These are phyloP conservation scores for Scenedesmus sp. DNA, from an alignment of 163 green algal genomes.

Conservation along the genomic window DNA sequence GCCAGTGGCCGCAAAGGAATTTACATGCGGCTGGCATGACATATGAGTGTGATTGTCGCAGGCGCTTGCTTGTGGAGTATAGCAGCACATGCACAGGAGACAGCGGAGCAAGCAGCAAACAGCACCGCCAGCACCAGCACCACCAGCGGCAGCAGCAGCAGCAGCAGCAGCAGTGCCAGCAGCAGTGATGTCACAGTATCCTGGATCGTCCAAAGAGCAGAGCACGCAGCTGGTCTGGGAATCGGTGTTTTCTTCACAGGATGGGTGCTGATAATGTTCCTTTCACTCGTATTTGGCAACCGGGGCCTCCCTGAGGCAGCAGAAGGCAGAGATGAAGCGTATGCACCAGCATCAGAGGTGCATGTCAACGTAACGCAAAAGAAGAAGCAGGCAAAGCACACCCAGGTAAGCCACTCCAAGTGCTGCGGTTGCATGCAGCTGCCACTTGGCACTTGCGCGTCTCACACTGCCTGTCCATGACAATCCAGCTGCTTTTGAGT, in stretches of 20 bases:
- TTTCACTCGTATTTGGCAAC: conserved; percentile 25
- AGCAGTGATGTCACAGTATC: conserved; percentile 5
- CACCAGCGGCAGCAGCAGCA: no score
- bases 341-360: conserved; percentile 9
- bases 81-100: background rate
- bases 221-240: conserved; percentile 21
- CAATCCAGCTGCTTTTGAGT: background rate
- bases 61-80: background rate
- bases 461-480: background rate
- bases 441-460: background rate
- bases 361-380: conserved; percentile 8
- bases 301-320: background rate
- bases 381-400: conserved; percentile 2
- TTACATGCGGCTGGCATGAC: background rate
- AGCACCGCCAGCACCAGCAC: background rate
- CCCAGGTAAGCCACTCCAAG: background rate
- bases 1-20: background rate
- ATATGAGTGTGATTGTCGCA: background rate
- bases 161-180: no score
- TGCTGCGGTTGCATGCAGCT: background rate
- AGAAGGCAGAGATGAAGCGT: background rate
- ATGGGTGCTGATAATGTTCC: background rate
- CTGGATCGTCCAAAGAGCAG: conserved; percentile 8
- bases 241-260: background rate
- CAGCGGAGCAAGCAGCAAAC: background rate